phyloP scores from a whole-genome alignment of 768 basidiomycete species.

The Candolleomyces efflorescens region DNA sequence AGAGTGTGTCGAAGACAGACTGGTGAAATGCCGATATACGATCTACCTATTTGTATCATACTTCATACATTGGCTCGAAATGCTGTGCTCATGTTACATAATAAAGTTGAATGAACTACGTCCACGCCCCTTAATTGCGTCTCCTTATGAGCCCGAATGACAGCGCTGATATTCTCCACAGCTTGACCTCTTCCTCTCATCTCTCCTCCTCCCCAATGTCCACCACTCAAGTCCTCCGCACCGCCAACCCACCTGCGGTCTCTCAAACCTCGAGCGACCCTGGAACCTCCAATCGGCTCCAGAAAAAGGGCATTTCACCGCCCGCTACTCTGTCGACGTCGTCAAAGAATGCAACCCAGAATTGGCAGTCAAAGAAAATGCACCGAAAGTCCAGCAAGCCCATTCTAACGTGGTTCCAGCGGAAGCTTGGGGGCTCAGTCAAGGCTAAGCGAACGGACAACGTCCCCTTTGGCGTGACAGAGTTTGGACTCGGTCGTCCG shows the following conservation, averaged over 20 bases:
- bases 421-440: constrained; percentile 72
- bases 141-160: not conserved
- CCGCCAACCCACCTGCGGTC: not conserved
- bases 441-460: constrained; percentile 48
- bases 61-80: no score
- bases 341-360: constrained; percentile 24
- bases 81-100: not conserved
- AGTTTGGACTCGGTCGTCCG: constrained; percentile 29
- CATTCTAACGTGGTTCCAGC: constrained; percentile 87
- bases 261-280: not conserved
- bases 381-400: constrained; percentile 75
- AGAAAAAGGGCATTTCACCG: not conserved
- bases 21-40: constrained; percentile 45
- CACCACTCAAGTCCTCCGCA: constrained; percentile 2
- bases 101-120: not conserved
- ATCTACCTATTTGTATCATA: not conserved
- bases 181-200: not conserved
- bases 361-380: constrained; percentile 53
- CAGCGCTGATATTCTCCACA: not conserved
- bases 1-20: constrained; percentile 52
- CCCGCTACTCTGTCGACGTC: constrained; percentile 3
- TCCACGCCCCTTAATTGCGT: constrained; percentile 5
- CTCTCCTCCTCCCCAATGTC: not conserved
- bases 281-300: not conserved
- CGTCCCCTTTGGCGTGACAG: constrained; percentile 26